Conservation (phyloP, 208 protist genomes). For the Wallacemonas sp. region DNA sequence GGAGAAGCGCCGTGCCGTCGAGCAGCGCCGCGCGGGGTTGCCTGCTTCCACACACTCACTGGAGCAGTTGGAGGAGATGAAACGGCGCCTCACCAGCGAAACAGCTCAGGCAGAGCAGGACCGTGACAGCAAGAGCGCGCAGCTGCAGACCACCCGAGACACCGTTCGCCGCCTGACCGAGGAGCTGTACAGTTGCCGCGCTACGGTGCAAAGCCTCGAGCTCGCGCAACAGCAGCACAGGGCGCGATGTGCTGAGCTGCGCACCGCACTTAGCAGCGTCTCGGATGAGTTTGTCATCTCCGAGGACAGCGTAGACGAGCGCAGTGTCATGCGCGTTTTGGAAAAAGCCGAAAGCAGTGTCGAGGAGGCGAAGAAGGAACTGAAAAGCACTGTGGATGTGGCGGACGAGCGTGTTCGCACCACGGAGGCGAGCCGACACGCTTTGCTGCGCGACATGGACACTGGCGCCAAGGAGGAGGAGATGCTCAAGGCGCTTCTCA, state of each 20-base stretch:
- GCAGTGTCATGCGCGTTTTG: conserved; percentile 24
- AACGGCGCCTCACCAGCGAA: conserved; percentile 27
- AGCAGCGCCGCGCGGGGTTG: conserved; percentile 17
- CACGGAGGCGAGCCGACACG: conserved; percentile 27
- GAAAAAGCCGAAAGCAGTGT: conserved; percentile 24
- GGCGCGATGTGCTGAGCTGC: conserved; percentile 30
- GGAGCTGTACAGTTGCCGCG: conserved; percentile 29
- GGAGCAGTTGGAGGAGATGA: conserved; percentile 50
- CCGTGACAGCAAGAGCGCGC: conserved; percentile 20
- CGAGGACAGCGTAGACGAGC: conserved; percentile 50
- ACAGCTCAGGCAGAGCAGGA: conserved; percentile 30
- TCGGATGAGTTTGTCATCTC: conserved; percentile 30
- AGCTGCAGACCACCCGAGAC: conserved; percentile 24
- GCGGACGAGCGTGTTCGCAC: conserved; percentile 15
- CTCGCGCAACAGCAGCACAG: conserved; percentile 47
- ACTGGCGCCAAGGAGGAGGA: conserved; percentile 58
- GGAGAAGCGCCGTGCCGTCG: conserved; percentile 52
- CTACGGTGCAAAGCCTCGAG: conserved; percentile 45
- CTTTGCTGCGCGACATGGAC: conserved; percentile 37
- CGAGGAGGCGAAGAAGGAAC: background rate
- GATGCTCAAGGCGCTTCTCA: conserved; percentile 20
- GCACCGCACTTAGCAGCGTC: conserved; percentile 19
- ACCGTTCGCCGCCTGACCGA: conserved; percentile 29
- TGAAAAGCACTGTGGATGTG: background rate
- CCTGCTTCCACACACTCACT: conserved; percentile 29